Evolutionary conservation across 108 stramenopile genomes (phyloP), one percentile per base, ranked within the genome.

Genomic region (Nitzschia sp.): DNA sequence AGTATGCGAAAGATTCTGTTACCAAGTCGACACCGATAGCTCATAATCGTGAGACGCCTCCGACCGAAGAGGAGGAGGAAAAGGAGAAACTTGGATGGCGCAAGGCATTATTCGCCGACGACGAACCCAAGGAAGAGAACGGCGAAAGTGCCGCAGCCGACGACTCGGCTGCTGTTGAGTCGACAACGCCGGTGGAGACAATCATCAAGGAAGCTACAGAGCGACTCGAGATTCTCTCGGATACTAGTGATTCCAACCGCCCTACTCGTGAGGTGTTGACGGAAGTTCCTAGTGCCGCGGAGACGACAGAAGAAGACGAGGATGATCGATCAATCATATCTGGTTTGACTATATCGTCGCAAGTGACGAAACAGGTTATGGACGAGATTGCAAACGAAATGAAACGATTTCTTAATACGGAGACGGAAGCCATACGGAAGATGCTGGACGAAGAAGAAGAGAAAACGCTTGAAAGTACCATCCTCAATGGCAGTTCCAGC

Each of bases 391-490:
- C 72, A 17, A 22, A 31, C 2, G 65, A 79, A 54, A 41, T 76
- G 46, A 45, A 52, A n/a, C 60, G 65, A 2, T 82, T 82, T 45
- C 67, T 82, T 28, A 71, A 69, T 35, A 82, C 68, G 17, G 81
- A 82, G 60, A 82, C 76, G 25, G 69, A 77, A 71, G 60, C 63
- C 45, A 77, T 81, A 58, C 62, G 68, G 17, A 65, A 72, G 53
- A 48, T 82, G 59, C 59, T 83, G 46, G 80, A 81, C 31, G 70
- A 64, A 29, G 64, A 76, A 46, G 75, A 76, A 26, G 72, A 75
- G 13, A 30, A 55, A 25, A 3, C 29, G 0, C 30, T 11, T 13
- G 23, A 25, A 0, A 60, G 58, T 32, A 45, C 32, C 27, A 17
- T 48, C 1, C 21, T 22, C 16, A 35, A 22, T 19, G 53, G 45